Conservation (phyloP, 1,284 basidiomycete species). For the Rhodotorula sp. region DNA sequence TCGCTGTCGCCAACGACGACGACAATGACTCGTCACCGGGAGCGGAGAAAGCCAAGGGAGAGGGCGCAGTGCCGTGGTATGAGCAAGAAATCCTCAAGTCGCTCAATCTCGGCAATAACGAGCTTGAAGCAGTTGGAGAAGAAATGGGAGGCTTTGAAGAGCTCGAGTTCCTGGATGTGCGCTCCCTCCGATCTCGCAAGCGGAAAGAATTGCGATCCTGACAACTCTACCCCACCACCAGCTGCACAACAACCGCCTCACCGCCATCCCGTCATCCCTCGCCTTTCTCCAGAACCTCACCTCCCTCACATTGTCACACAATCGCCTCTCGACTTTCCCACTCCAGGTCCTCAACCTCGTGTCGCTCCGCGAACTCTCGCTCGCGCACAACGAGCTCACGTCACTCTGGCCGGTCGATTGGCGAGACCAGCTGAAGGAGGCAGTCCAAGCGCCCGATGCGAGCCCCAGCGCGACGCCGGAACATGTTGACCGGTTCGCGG, state of each 20-base stretch:
- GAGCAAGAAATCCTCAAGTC: conserved; percentile 29
- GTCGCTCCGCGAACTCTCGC: conserved; percentile 25
- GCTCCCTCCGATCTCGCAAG: not conserved
- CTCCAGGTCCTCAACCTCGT: conserved; percentile 21
- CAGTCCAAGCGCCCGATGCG: conserved; percentile 3
- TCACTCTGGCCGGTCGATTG: conserved; percentile 29
- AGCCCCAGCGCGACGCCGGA: conserved; percentile 32
- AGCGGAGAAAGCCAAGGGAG: not conserved
- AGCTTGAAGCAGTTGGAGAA: conserved; percentile 22
- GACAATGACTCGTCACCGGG: not conserved
- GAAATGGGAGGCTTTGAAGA: conserved; percentile 36
- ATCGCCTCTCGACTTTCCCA: conserved; percentile 28
- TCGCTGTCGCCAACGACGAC: conserved; percentile 7
- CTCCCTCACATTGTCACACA: conserved; percentile 27
- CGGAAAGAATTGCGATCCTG: not conserved
- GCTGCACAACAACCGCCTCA: conserved; percentile 35
- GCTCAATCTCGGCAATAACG: conserved; percentile 33
- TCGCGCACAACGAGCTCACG: conserved; percentile 29
- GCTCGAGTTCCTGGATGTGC: conserved; percentile 31
- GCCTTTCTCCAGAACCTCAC: conserved; percentile 31
- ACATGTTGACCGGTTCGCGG: not conserved
- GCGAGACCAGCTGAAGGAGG: conserved; percentile 10
- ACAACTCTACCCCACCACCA: not conserved
- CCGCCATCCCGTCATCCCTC: conserved; percentile 22
- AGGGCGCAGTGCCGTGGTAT: conserved; percentile 19